phyloP scores from a whole-genome alignment of 441 rosid genomes.

The Populus hybrid region DNA sequence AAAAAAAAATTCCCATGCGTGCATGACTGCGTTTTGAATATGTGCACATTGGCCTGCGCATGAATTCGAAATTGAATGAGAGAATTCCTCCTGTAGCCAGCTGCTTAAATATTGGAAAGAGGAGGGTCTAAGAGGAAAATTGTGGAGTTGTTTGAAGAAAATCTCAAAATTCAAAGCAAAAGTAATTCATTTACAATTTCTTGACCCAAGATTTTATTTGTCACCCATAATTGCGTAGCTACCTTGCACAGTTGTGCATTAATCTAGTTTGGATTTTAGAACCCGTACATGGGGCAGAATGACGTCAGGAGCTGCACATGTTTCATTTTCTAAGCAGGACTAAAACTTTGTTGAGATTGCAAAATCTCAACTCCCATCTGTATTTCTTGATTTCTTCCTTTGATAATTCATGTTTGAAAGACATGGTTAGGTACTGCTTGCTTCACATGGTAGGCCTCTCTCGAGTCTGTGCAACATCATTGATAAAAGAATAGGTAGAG shows the following conservation, averaged over 20 bases:
- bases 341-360: background rate
- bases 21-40: background rate
- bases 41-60: background rate
- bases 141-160: background rate
- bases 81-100: no score
- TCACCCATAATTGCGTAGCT: background rate
- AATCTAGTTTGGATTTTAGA: no score
- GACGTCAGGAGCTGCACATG: background rate
- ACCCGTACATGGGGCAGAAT: no score
- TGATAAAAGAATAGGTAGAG: no score
- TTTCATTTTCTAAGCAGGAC: background rate
- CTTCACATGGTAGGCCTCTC: slow-evolving; percentile 1
- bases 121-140: background rate
- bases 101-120: background rate
- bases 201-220: no score
- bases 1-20: no score
- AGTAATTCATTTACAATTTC: no score
- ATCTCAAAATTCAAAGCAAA: no score
- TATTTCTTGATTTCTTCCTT: background rate
- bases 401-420: background rate
- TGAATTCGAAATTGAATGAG: background rate
- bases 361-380: background rate
- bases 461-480: no score
- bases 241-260: background rate
- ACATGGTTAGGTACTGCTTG: background rate